Conservation (phyloP, 345 rosid species). For the Toxicodendron radicans region DNA sequence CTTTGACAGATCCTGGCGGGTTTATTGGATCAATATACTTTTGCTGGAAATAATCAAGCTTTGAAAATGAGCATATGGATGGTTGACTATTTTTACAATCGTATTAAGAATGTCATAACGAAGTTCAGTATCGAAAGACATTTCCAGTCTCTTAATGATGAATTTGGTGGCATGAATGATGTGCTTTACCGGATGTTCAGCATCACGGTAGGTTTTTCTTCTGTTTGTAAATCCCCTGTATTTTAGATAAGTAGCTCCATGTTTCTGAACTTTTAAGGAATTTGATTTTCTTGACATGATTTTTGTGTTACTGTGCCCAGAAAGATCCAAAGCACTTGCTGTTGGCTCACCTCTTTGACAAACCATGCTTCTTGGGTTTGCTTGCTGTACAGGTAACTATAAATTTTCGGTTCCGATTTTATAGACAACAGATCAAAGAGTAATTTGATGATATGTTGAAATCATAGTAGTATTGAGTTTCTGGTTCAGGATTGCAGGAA, state of each 20-base stretch:
- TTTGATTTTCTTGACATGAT: constrained; percentile 10
- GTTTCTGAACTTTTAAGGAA: no score
- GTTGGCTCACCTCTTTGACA: constrained; percentile 93
- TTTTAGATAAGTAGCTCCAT: no score
- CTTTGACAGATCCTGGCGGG: constrained; percentile 50
- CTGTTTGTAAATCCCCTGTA: no score
- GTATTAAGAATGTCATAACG: constrained; percentile 45
- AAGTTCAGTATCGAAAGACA: constrained; percentile 41
- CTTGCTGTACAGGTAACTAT: constrained; percentile 72
- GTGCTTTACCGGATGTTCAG: constrained; percentile 43
- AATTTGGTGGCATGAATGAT: constrained; percentile 71
- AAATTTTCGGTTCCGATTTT: neutral
- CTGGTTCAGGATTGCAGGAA: neutral
- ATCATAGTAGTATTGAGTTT: neutral
- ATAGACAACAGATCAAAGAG: neutral
- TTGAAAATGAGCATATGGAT: constrained; percentile 47
- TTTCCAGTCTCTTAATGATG: constrained; percentile 51
- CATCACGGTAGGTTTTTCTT: neutral
- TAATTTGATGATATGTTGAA: neutral
- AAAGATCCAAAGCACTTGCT: constrained; percentile 76
- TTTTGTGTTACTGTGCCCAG: constrained; percentile 41
- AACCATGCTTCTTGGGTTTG: constrained; percentile 93
- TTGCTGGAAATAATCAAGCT: constrained; percentile 43
- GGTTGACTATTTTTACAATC: constrained; percentile 54
- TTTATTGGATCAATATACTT: constrained; percentile 45